Percentiles rank a stretch among this genome's conserved stretches.
Conservation (phyloP, 768 basidiomycete species). For the Tylopilus balloui region DNA sequence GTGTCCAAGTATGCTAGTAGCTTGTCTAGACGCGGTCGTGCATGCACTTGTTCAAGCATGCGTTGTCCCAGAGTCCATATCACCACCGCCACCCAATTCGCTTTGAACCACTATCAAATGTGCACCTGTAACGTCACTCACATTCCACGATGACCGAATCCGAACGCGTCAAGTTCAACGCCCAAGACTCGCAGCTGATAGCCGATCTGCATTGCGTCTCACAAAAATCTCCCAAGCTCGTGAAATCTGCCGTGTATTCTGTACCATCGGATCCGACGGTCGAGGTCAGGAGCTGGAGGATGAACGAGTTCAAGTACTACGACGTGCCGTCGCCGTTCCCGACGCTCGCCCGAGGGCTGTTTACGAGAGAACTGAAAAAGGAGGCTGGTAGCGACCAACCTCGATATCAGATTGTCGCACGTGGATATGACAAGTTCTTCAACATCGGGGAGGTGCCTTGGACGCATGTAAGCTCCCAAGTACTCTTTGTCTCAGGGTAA, state of each 20-base stretch:
- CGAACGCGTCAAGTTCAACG: constrained; percentile 16
- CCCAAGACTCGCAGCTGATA: constrained; percentile 59
- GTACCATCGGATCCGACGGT: constrained; percentile 55
- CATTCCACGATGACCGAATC: constrained; percentile 18
- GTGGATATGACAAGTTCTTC: constrained; percentile 99
- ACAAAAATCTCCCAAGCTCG: constrained; percentile 56
- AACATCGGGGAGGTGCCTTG: constrained; percentile 96
- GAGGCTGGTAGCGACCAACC: constrained; percentile 31
- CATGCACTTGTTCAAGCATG: not conserved
- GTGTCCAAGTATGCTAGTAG: not conserved
- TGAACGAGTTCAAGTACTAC: constrained; percentile 96
- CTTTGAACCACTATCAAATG: not conserved
- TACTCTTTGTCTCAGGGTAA: no score
- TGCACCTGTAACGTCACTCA: not conserved
- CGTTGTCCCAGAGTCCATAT: not conserved
- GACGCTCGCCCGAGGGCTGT: constrained; percentile 89
- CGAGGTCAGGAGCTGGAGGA: constrained; percentile 84
- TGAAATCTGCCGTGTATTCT: constrained; percentile 52
- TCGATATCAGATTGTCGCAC: constrained; percentile 63
- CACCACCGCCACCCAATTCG: not conserved
- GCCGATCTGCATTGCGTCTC: constrained; percentile 49
- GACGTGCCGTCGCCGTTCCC: constrained; percentile 89
- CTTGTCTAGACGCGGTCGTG: not conserved
- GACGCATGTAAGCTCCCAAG: constrained; percentile 65
- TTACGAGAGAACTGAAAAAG: constrained; percentile 52